These are phyloP conservation scores for Chlamydomonas applanata DNA, from an alignment of 139 green algal species.

Conservation along the genomic window DNA sequence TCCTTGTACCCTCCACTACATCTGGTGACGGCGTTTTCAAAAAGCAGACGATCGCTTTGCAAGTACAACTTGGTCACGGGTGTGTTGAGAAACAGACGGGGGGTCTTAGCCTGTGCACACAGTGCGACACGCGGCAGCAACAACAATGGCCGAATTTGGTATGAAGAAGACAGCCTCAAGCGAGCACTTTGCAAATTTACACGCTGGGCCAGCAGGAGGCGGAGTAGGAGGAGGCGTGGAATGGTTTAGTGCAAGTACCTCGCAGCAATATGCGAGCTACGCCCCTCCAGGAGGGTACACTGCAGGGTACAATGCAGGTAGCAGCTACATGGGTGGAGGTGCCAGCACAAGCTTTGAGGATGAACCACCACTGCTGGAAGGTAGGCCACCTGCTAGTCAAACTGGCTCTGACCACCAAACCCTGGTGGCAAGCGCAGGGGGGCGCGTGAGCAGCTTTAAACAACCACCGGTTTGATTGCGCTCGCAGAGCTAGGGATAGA, in stretches of 20 bases:
- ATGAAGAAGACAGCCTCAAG: constrained; percentile 29
- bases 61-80: too few species aligned
- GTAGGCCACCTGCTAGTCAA: constrained; percentile 27
- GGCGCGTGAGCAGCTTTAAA: too few species aligned
- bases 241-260: constrained; percentile 34
- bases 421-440: too few species aligned
- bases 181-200: background rate
- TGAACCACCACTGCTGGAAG: constrained; percentile 83
- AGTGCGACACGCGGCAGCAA: too few species aligned
- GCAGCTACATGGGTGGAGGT: background rate
- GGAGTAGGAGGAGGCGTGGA: constrained; percentile 22
- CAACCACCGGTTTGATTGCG: background rate
- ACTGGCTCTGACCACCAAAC: background rate
- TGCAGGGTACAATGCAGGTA: constrained; percentile 12
- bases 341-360: constrained; percentile 69
- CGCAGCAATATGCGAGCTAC: background rate
- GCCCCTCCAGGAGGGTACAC: constrained; percentile 10
- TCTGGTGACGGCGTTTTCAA: too few species aligned
- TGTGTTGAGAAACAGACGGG: too few species aligned
- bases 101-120: too few species aligned
- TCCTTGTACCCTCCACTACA: too few species aligned
- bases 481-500: constrained; percentile 92
- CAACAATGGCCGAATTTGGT: constrained; percentile 23
- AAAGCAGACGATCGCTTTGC: too few species aligned
- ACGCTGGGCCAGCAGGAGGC: background rate